Conservation (phyloP, 2,329 filamentous ascomycete species). For the Triangularia setosa region DNA sequence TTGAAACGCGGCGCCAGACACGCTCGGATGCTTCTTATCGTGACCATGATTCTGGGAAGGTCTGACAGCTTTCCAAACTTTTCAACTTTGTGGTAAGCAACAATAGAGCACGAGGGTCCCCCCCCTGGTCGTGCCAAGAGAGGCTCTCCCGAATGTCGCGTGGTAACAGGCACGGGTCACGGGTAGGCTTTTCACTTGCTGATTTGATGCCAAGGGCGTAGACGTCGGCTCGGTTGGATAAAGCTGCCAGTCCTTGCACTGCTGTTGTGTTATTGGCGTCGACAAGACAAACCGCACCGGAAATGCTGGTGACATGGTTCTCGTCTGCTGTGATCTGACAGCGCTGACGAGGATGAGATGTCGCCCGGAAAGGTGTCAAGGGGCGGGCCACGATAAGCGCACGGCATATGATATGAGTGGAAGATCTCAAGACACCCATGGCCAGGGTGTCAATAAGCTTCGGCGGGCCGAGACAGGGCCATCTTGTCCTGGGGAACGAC, state of each 20-base stretch:
- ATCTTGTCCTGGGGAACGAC: too few species aligned
- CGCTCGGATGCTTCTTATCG: not conserved
- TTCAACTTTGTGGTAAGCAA: too few species aligned
- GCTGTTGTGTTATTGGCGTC: not conserved
- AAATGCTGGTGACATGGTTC: not conserved
- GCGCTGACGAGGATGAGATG: too few species aligned
- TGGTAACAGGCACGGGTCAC: not conserved
- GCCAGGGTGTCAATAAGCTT: not conserved
- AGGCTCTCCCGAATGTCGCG: not conserved
- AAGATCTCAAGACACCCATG: not conserved
- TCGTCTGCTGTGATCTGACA: not conserved
- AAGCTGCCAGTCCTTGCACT: not conserved
- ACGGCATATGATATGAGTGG: conserved; percentile 1
- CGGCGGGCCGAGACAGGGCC: not conserved
- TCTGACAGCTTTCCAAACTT: not conserved
- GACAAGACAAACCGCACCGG: not conserved
- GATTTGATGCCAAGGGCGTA: not conserved
- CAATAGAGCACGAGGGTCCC: too few species aligned
- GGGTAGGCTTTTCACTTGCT: not conserved
- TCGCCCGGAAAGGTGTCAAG: not conserved
- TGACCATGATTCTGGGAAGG: not conserved
- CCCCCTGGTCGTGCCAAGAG: not conserved
- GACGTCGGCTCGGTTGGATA: conserved; percentile 4
- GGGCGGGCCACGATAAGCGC: conserved; percentile 1
- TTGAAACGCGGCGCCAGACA: conserved; percentile 9